Conservation (phyloP, 768 basidiomycete species). For the Rhizopogon sp. region DNA sequence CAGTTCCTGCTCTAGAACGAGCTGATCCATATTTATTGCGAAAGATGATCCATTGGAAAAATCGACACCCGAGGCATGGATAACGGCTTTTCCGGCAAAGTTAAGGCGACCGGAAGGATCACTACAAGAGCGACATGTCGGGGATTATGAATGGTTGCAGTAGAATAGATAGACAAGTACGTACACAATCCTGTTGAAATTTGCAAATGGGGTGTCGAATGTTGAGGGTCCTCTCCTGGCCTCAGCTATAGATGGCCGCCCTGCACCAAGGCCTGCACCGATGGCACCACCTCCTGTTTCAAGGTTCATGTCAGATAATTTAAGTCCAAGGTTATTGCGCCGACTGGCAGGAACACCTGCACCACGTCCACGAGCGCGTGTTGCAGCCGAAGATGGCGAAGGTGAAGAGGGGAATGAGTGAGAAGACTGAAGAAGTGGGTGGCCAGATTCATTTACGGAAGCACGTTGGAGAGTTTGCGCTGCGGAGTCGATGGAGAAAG, state of each 20-base stretch:
- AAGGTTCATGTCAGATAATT: conserved; percentile 58
- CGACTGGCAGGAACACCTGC: conserved; percentile 34
- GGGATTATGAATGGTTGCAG: conserved; percentile 2
- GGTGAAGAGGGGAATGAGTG: conserved; percentile 31
- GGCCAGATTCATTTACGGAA: conserved; percentile 23
- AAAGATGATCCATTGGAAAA: conserved; percentile 90
- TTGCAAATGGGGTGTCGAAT: conserved; percentile 79
- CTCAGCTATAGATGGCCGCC: conserved; percentile 49
- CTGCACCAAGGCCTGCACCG: conserved; percentile 67
- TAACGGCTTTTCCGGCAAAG: conserved; percentile 88
- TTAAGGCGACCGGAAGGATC: conserved; percentile 96
- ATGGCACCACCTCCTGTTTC: conserved; percentile 48
- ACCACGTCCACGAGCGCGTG: conserved; percentile 14
- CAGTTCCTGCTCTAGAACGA: conserved; percentile 87
- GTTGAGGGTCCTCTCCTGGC: conserved; percentile 33
- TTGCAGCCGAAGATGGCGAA: conserved; percentile 4
- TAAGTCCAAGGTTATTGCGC: conserved; percentile 51
- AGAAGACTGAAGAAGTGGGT: conserved; percentile 27
- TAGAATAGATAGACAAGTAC: conserved; percentile 26
- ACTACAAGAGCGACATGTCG: conserved; percentile 33
- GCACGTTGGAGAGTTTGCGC: conserved; percentile 35
- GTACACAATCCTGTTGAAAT: conserved; percentile 92
- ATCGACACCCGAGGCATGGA: conserved; percentile 84
- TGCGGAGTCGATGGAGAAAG: conserved; percentile 35
- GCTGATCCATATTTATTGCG: conserved; percentile 91